Conservation (phyloP, 2,329 filamentous ascomycete species). For the Conoideocrella luteorostrata region DNA sequence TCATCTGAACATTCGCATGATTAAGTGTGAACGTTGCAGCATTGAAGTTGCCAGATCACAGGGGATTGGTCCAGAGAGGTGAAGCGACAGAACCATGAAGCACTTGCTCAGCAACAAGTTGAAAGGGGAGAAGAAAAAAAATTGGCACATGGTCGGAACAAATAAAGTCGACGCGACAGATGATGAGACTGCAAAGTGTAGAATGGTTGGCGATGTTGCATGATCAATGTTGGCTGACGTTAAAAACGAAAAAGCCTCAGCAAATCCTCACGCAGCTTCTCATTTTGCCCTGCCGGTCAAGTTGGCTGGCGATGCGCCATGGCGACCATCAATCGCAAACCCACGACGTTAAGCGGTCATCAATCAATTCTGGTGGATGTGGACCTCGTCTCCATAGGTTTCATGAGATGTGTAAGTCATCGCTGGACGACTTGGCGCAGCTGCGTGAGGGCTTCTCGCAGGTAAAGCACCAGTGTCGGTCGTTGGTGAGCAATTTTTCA, state of each 20-base stretch:
- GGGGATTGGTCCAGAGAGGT: too few species aligned
- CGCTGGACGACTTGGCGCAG: slow-evolving; percentile 3
- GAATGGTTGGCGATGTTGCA: too few species aligned
- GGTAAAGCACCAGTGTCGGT: neutral
- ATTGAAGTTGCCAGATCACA: neutral
- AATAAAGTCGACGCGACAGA: too few species aligned
- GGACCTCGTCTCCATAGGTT: neutral
- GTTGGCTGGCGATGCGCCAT: neutral
- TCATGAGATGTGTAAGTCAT: slow-evolving; percentile 2
- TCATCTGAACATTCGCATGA: too few species aligned
- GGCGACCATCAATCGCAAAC: neutral
- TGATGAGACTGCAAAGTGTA: too few species aligned
- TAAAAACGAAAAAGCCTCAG: too few species aligned
- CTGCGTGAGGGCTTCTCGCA: neutral
- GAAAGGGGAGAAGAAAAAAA: too few species aligned
- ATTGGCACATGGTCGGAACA: too few species aligned
- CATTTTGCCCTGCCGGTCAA: too few species aligned
- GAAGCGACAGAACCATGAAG: neutral
- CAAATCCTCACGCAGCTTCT: too few species aligned
- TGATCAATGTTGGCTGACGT: too few species aligned
- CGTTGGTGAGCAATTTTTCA: slow-evolving; percentile 1
- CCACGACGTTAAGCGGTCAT: neutral
- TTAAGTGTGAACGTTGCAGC: neutral
- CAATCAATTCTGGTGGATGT: neutral
- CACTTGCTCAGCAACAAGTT: neutral